A percentile compares a stretch with the other conserved stretches of the same genome.
Conservation (phyloP, 2,329 filamentous ascomycete genomes). For the Westerdykella ornata region DNA sequence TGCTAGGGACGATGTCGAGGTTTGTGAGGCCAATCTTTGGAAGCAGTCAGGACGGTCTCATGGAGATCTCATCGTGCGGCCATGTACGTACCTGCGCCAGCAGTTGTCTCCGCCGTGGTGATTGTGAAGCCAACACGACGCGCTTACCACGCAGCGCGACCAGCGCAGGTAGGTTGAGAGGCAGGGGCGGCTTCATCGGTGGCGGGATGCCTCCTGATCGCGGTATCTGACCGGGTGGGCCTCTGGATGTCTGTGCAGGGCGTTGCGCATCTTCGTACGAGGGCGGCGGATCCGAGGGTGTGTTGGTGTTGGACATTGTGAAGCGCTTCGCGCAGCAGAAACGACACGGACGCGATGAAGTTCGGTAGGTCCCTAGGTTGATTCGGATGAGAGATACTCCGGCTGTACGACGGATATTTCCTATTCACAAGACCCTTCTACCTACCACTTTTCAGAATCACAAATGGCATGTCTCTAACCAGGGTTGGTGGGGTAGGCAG, state of each 20-base stretch:
- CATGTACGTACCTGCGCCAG: conserved; percentile 56
- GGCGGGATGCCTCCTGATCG: conserved; percentile 23
- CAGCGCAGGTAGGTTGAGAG: conserved; percentile 74
- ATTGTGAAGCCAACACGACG: conserved; percentile 84
- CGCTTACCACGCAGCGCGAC: conserved; percentile 68
- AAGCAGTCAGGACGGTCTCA: neutral
- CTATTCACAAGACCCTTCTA: no score
- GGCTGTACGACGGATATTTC: no score
- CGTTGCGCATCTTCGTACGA: conserved; percentile 34
- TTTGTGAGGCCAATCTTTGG: conserved; percentile 74
- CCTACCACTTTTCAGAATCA: no score
- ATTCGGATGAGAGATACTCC: no score
- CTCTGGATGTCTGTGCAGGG: conserved; percentile 11
- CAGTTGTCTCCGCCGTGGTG: conserved; percentile 75
- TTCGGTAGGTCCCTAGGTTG: no score
- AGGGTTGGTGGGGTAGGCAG: no score
- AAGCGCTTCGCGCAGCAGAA: neutral
- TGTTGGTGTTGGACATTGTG: conserved; percentile 7
- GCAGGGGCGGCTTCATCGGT: conserved; percentile 51
- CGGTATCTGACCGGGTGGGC: conserved; percentile 13
- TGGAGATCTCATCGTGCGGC: conserved; percentile 7
- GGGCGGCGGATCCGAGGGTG: conserved; percentile 39
- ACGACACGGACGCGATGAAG: no score
- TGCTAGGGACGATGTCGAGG: conserved; percentile 78
- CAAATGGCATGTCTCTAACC: no score